Conservation (phyloP, 306 rosid species). For the Albizia julibrissin region DNA sequence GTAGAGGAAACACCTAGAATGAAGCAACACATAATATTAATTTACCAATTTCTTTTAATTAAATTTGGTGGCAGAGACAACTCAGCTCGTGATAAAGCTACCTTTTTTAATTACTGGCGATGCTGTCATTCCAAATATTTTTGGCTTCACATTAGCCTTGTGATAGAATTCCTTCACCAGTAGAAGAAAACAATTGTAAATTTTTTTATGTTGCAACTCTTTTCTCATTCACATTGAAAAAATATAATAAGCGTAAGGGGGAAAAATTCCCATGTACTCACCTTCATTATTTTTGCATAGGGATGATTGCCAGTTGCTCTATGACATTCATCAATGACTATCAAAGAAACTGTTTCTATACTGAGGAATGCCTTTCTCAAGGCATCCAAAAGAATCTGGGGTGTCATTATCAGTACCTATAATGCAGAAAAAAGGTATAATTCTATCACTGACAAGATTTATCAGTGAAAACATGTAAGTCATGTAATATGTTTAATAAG, state of each 20-base stretch:
- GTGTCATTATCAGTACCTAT: constrained; percentile 92
- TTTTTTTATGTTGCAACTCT: background rate
- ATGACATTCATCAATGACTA: constrained; percentile 89
- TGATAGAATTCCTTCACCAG: constrained; percentile 83
- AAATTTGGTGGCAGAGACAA: constrained; percentile 14
- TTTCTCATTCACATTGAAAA: constrained; percentile 6
- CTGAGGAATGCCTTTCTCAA: constrained; percentile 78
- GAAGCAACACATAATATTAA: constrained; percentile 21
- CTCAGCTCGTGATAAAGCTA: constrained; percentile 32
- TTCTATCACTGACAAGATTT: constrained; percentile 6
- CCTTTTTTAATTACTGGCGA: constrained; percentile 89
- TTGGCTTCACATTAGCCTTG: constrained; percentile 74
- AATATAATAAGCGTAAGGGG: constrained; percentile 14
- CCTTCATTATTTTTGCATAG: constrained; percentile 87
- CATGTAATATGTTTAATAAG: background rate
- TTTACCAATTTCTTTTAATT: constrained; percentile 6
- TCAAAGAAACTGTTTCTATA: constrained; percentile 62
- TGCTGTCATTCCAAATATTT: constrained; percentile 89
- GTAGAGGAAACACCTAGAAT: constrained; percentile 71
- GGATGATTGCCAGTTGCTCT: constrained; percentile 87
- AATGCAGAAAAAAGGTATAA: constrained; percentile 26
- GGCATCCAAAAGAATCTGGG: constrained; percentile 86
- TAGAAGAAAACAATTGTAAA: constrained; percentile 30
- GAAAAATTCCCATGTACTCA: constrained; percentile 32
- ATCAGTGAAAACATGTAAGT: constrained; percentile 12